Percentiles rank a stretch among this genome's conserved stretches.
phyloP scores from a whole-genome alignment of 495 filamentous ascomycete genomes.

The Apiosordaria backusii region DNA sequence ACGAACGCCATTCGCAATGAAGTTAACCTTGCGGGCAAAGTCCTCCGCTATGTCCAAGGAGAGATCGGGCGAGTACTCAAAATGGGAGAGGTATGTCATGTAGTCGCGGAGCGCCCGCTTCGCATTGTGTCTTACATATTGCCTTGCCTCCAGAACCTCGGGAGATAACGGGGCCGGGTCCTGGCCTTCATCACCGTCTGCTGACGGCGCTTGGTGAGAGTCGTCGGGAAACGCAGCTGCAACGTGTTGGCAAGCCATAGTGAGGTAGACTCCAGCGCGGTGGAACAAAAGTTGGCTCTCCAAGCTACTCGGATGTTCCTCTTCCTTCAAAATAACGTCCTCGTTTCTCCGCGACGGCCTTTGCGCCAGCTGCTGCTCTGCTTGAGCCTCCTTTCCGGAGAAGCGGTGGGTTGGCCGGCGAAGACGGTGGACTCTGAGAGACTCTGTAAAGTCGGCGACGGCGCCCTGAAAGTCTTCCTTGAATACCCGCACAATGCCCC shows the following conservation, averaged over 20 bases:
- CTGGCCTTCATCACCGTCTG: not conserved
- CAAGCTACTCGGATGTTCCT: conserved; percentile 67
- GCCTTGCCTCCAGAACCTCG: conserved; percentile 55
- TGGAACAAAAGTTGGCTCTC: conserved; percentile 75
- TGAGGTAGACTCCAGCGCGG: conserved; percentile 68
- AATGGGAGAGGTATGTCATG: conserved; percentile 60
- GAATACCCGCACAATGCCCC: conserved; percentile 69
- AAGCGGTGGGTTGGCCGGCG: conserved; percentile 43
- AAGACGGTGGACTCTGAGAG: conserved; percentile 56
- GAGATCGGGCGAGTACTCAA: conserved; percentile 72
- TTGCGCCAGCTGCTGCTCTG: conserved; percentile 36
- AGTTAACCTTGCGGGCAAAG: conserved; percentile 61
- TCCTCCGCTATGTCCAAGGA: conserved; percentile 61
- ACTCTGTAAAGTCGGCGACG: conserved; percentile 61
- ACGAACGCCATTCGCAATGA: conserved; percentile 42
- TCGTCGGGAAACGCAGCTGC: conserved; percentile 11
- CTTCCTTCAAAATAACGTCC: conserved; percentile 58
- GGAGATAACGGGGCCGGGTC: not conserved
- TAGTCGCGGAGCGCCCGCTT: conserved; percentile 73
- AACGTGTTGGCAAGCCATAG: conserved; percentile 63
- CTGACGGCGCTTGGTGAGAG: not conserved
- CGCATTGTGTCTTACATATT: conserved; percentile 63
- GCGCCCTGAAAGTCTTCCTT: conserved; percentile 70
- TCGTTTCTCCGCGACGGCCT: conserved; percentile 42
- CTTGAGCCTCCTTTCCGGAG: conserved; percentile 36